Evolutionary conservation across 257 asterid genomes (phyloP).

Genomic region (Capsicum rhomboideum): DNA sequence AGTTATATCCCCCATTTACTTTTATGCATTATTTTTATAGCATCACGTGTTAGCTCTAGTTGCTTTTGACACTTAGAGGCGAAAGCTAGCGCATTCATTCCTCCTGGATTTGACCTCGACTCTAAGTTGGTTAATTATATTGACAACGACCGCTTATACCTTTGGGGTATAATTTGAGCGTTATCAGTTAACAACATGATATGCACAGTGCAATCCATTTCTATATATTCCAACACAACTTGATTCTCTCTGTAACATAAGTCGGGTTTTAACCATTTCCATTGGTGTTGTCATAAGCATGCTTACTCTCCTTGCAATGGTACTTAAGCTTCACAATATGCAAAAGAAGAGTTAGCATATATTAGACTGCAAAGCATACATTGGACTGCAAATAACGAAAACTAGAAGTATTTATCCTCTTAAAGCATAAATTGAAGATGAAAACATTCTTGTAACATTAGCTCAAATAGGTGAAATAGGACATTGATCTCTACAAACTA

Average conservation of each 20-base stretch:
- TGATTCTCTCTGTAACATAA: conserved; percentile 85
- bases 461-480: not conserved
- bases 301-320: conserved; percentile 72
- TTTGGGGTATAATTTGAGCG: too few species aligned
- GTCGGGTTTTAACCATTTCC: conserved; percentile 92
- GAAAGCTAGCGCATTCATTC: too few species aligned
- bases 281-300: conserved; percentile 81
- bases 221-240: conserved; percentile 48
- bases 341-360: conserved; percentile 20
- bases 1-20: too few species aligned
- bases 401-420: not conserved
- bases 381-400: not conserved
- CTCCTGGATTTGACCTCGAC: too few species aligned
- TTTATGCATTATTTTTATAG: too few species aligned
- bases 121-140: too few species aligned
- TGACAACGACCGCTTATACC: too few species aligned
- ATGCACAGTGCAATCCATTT: conserved; percentile 82
- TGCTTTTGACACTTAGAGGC: too few species aligned
- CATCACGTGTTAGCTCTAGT: too few species aligned
- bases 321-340: conserved; percentile 60
- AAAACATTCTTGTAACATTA: not conserved
- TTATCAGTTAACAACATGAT: conserved; percentile 78
- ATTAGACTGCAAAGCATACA: too few species aligned
- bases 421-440: not conserved
- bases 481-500: not conserved